Percentiles rank a stretch among this genome's conserved stretches.
Evolutionary conservation across 108 stramenopile genomes (phyloP).

Genomic region (Stephanodiscus minutulus): DNA sequence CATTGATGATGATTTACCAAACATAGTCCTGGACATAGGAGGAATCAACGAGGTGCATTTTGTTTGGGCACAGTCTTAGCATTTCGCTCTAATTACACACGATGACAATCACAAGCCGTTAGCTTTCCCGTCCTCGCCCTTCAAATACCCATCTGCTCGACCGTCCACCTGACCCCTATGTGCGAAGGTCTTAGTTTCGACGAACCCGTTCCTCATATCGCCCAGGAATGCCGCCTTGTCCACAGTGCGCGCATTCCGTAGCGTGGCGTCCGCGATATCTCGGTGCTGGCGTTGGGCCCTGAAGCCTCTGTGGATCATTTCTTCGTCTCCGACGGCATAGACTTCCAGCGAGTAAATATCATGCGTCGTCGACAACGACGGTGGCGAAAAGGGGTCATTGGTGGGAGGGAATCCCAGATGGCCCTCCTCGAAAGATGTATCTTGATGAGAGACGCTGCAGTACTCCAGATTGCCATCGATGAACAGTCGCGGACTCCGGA

Average conservation of each 20-base stretch:
- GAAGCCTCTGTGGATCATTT: conserved; percentile 63
- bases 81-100: too few relatives aligned
- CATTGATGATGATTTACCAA: too few relatives aligned
- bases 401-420: conserved; percentile 43
- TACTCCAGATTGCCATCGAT: conserved; percentile 69
- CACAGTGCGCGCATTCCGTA: conserved; percentile 74
- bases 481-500: conserved; percentile 69
- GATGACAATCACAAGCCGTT: background rate
- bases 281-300: conserved; percentile 55
- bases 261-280: conserved; percentile 63
- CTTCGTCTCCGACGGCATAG: conserved; percentile 79
- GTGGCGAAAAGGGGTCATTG: conserved; percentile 12
- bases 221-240: conserved; percentile 84
- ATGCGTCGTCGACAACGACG: conserved; percentile 41
- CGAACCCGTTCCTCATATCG: conserved; percentile 75
- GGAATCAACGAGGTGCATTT: too few relatives aligned
- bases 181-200: conserved; percentile 79
- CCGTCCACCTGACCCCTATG: conserved; percentile 75
- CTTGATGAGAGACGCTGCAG: conserved; percentile 55
- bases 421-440: conserved; percentile 78
- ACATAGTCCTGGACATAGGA: too few relatives aligned
- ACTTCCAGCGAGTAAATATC: conserved; percentile 76
- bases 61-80: too few relatives aligned
- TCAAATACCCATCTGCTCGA: conserved; percentile 45
- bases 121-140: conserved; percentile 19